Conservation (phyloP, 2,329 filamentous ascomycete species). For the Venturia carpophila region DNA sequence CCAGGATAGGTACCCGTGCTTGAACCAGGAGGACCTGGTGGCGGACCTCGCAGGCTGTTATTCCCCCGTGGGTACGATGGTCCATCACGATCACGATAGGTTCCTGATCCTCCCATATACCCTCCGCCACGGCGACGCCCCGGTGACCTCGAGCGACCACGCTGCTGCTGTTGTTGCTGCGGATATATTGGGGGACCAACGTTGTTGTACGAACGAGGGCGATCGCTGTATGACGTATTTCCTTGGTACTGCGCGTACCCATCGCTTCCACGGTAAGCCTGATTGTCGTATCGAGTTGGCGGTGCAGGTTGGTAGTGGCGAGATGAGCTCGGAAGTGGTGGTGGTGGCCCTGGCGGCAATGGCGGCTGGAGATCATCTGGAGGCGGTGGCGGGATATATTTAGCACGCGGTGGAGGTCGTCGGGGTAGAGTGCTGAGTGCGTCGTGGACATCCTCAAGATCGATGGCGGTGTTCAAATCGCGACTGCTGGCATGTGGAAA, state of each 20-base stretch:
- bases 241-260: not conserved
- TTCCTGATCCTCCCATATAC: not conserved
- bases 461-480: not conserved
- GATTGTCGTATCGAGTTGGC: not conserved
- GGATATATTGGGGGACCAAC: not conserved
- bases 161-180: not conserved
- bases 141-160: conserved; percentile 9
- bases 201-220: conserved; percentile 8
- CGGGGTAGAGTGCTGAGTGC: not conserved
- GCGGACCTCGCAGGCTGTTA: conserved; percentile 5
- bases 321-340: not conserved
- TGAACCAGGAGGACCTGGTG: conserved; percentile 6
- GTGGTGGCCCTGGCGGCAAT: conserved; percentile 8
- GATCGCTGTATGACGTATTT: not conserved
- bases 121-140: not conserved
- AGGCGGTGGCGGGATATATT: not conserved
- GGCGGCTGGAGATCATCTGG: not conserved
- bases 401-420: not conserved
- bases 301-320: not conserved
- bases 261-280: not conserved
- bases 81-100: conserved; percentile 13
- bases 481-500: not conserved
- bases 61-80: conserved; percentile 4
- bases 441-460: not conserved
- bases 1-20: not conserved